Evolutionary conservation across 768 basidiomycete species (phyloP).

Genomic region (Lactarius vividus): DNA sequence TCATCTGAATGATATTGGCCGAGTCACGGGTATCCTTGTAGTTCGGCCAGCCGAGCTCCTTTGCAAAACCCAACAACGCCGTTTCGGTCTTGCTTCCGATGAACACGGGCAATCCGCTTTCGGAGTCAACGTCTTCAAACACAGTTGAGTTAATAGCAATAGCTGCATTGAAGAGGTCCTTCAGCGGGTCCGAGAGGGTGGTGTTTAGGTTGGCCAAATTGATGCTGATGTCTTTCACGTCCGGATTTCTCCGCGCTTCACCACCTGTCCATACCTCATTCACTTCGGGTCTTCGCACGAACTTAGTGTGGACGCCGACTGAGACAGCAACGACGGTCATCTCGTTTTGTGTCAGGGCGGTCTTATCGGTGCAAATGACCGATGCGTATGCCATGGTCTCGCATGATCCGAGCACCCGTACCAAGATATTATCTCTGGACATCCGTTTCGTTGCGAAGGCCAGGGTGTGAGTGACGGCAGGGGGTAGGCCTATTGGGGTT

Average conservation of each 20-base stretch:
- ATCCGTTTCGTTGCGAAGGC: constrained; percentile 98
- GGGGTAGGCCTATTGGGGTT: constrained; percentile 64
- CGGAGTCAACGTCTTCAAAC: constrained; percentile 75
- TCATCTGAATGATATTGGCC: constrained; percentile 71
- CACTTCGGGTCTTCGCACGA: constrained; percentile 73
- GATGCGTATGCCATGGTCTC: constrained; percentile 99
- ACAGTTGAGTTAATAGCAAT: constrained; percentile 94
- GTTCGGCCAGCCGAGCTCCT: constrained; percentile 72
- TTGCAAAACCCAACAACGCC: constrained; percentile 84
- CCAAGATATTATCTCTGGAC: constrained; percentile 91
- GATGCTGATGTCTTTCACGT: constrained; percentile 78
- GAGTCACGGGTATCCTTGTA: constrained; percentile 67
- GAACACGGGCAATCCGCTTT: constrained; percentile 58
- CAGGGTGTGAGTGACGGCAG: constrained; percentile 92
- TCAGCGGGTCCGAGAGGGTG: constrained; percentile 58
- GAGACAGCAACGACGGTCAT: constrained; percentile 98
- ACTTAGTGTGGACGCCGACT: constrained; percentile 91
- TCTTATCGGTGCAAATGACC: constrained; percentile 94
- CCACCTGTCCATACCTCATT: constrained; percentile 73
- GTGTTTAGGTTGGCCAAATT: constrained; percentile 70
- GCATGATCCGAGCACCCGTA: constrained; percentile 93
- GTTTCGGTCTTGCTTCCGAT: constrained; percentile 96
- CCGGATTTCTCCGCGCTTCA: constrained; percentile 42
- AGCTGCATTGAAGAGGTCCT: constrained; percentile 72
- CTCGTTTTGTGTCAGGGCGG: constrained; percentile 89